Evolutionary conservation across 176 grass and related monocot genomes (phyloP).

Genomic region (Eragrostis curvula): DNA sequence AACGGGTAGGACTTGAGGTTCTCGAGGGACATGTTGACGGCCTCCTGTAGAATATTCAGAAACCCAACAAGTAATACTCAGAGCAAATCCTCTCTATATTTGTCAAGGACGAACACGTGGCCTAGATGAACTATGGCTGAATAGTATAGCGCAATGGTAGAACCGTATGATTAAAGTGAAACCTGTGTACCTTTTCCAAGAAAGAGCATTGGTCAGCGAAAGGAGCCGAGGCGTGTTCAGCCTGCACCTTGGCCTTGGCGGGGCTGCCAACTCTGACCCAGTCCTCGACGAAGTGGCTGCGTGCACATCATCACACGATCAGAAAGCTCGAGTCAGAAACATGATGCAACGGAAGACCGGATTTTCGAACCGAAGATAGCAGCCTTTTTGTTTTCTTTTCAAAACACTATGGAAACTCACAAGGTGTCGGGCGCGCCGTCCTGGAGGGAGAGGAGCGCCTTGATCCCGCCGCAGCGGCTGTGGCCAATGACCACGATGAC

Average conservation of each 20-base stretch:
- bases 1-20: slow-evolving; percentile 79
- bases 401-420: neutral
- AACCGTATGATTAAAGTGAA: too few relatives aligned
- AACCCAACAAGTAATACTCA: too few relatives aligned
- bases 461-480: neutral
- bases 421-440: slow-evolving; percentile 2
- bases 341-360: neutral
- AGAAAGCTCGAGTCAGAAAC: neutral
- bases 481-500: neutral
- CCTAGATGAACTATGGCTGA: too few relatives aligned
- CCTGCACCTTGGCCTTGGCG: slow-evolving; percentile 70
- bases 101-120: too few relatives aligned
- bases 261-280: slow-evolving; percentile 77
- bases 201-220: slow-evolving; percentile 64
- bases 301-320: neutral
- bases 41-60: slow-evolving; percentile 50
- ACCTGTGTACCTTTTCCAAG: slow-evolving; percentile 60
- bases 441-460: neutral
- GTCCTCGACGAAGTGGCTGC: slow-evolving; percentile 87
- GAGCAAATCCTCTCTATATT: too few relatives aligned
- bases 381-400: too few relatives aligned
- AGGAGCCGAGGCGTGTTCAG: neutral
- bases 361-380: too few relatives aligned
- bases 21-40: slow-evolving; percentile 64
- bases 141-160: too few relatives aligned